These are phyloP conservation scores for Murraya paniculata DNA, from an alignment of 345 rosid genomes.

Conservation along the genomic window DNA sequence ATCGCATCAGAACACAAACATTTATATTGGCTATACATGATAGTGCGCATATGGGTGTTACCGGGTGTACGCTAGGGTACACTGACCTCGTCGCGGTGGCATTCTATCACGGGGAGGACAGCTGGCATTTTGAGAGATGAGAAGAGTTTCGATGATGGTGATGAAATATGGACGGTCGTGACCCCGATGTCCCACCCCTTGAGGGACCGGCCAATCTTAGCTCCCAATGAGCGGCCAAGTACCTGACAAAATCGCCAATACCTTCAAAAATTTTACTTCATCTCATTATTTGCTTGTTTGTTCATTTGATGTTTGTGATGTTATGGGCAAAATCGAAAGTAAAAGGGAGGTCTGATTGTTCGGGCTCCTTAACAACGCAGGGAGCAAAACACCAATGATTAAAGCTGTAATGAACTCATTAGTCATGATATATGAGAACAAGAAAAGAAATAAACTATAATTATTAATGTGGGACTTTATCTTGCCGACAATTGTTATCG, in stretches of 20 bases:
- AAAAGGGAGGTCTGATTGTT: too few relatives aligned
- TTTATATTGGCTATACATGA: too few relatives aligned
- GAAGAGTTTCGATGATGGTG: conserved; percentile 32
- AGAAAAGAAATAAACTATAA: background rate
- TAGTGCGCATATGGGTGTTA: background rate
- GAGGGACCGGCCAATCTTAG: conserved; percentile 41
- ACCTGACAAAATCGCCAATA: conserved; percentile 29
- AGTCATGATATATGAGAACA: background rate
- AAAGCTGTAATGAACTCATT: too few relatives aligned
- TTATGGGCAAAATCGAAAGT: too few relatives aligned
- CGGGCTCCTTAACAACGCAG: too few relatives aligned
- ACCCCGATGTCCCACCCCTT: conserved; percentile 72
- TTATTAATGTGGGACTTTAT: background rate
- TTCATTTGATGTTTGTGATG: too few relatives aligned
- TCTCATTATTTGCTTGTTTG: background rate
- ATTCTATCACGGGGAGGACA: conserved; percentile 44
- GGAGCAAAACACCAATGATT: too few relatives aligned
- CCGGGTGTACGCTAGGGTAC: background rate
- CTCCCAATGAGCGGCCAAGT: conserved; percentile 62
- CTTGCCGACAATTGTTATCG: background rate
- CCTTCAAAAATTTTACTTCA: too few relatives aligned
- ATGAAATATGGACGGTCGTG: conserved; percentile 36
- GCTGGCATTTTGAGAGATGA: conserved; percentile 40
- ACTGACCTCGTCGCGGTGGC: conserved; percentile 69
- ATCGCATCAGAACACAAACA: background rate